Base-by-base conservation (phyloP, 116 monocot species). In the Trichopus zeylanicus region DNA sequence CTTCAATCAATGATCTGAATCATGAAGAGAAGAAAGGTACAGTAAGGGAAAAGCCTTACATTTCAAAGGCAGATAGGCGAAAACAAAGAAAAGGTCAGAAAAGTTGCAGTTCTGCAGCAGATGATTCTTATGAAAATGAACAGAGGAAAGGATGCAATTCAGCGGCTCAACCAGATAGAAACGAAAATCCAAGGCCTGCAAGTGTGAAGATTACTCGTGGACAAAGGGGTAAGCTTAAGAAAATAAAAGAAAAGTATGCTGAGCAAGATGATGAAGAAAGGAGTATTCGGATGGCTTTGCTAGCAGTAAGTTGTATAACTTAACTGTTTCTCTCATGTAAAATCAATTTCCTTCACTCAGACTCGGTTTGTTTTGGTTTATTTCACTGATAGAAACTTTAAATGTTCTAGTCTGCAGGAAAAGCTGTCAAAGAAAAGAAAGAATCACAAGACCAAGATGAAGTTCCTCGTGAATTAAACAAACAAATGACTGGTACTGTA, bases 261-360 rank as follows among this genome's bases (percentile, higher is more conserved):
- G 88, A 88, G 38, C 99, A 99, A 60, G 99, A 99, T 70, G 92
- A 88, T 26, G 99, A 99, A 78, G 99, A 99, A 76, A 78, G 99
- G 69, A 70, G 69, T 37, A 88, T 92, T 67, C 82, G 92, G 8
- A 92, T 99, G 99, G 78, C 99, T 63, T 83, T 99, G 61, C 77
- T 99, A 64, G 92, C 91, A 35, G 82, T 89, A 54, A 82, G 75
- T 54, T 54, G 24, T 15, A 7, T 34, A 52, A 25, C 49, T 59
- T n/a, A 31, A 31, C 33, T 39, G n/a, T 54, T 25, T 31, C 16
- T 34, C 9, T 26, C 5, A 4, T 26, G 26, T 55, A 25, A n/a
- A 3, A 13, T 56, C 12, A n/a, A n/a, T 67, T 34, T 16, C 29
- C 59, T 49, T 47, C 26, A 12, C 31, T 25, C 9, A 25, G 20